phyloP scores from a whole-genome alignment of 192 early-diverging fungal species.

The Chytriomyces sp. region DNA sequence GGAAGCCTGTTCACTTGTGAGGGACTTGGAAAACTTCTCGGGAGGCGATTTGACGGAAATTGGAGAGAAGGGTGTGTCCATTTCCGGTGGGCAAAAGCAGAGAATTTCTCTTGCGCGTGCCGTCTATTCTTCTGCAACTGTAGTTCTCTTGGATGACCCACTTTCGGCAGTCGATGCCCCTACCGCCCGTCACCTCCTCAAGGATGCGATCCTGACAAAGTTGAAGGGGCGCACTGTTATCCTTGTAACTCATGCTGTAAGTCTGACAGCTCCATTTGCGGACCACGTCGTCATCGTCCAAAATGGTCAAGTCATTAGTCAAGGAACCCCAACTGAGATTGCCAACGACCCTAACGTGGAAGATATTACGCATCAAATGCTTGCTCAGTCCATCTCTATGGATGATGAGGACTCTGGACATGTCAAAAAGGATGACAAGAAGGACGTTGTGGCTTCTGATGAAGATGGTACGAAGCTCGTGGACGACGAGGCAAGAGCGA shows the following conservation, averaged over 20 bases:
- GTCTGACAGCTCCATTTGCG: slow-evolving; percentile 43
- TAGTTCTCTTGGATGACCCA: slow-evolving; percentile 81
- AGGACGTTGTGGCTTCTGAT: slow-evolving; percentile 21
- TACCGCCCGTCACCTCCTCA: slow-evolving; percentile 82
- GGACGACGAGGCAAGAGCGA: slow-evolving; percentile 42
- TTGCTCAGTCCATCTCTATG: not conserved
- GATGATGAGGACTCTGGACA: slow-evolving; percentile 1
- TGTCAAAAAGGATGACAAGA: not conserved
- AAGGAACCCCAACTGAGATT: slow-evolving; percentile 41
- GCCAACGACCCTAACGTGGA: slow-evolving; percentile 7
- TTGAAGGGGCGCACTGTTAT: slow-evolving; percentile 79
- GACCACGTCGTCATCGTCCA: slow-evolving; percentile 52
- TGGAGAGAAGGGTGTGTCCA: slow-evolving; percentile 40
- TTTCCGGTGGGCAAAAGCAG: slow-evolving; percentile 55
- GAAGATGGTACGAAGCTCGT: slow-evolving; percentile 42
- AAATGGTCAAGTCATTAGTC: slow-evolving; percentile 32
- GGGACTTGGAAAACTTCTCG: slow-evolving; percentile 79
- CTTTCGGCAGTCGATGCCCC: slow-evolving; percentile 64
- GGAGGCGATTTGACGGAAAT: slow-evolving; percentile 50
- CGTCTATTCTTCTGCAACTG: slow-evolving; percentile 68
- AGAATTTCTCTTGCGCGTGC: slow-evolving; percentile 68
- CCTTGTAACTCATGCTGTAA: slow-evolving; percentile 79
- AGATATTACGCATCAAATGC: slow-evolving; percentile 22
- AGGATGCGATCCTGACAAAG: slow-evolving; percentile 70
- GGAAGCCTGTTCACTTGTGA: slow-evolving; percentile 76